phyloP scores from a whole-genome alignment of 2,329 filamentous ascomycete genomes.

The Claviceps capensis region DNA sequence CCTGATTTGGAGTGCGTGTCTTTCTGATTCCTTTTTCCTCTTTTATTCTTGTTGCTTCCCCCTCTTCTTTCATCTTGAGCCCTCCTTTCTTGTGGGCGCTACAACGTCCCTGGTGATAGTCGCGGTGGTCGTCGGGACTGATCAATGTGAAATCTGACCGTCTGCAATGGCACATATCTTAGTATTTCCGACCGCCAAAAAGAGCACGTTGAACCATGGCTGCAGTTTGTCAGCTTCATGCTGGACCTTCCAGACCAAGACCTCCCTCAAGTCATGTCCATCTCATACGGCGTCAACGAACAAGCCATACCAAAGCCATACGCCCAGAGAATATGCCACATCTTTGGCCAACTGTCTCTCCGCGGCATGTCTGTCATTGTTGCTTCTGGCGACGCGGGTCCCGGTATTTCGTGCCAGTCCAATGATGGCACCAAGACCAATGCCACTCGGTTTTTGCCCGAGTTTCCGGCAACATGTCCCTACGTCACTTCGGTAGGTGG shows the following conservation, averaged over 20 bases:
- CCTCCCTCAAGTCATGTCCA: conserved; percentile 50
- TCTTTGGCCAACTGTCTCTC: conserved; percentile 50
- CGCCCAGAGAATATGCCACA: conserved; percentile 34
- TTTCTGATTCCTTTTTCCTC: no score
- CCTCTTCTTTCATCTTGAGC: no score
- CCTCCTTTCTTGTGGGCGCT: no score
- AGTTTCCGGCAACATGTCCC: conserved; percentile 32
- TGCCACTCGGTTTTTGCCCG: conserved; percentile 19
- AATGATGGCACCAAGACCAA: conserved; percentile 20
- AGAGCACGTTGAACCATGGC: conserved; percentile 48
- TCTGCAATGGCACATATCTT: not conserved
- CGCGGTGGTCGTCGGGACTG: no score
- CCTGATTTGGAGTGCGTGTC: conserved; percentile 22
- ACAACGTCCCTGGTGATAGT: no score
- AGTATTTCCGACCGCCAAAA: conserved; percentile 17
- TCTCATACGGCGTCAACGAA: conserved; percentile 60
- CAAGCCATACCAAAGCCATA: conserved; percentile 47
- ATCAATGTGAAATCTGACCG: no score
- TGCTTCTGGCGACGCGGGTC: conserved; percentile 42
- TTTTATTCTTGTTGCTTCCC: no score
- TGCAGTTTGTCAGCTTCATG: conserved; percentile 49
- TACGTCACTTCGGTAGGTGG: conserved; percentile 51
- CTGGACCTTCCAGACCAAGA: conserved; percentile 36
- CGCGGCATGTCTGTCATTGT: conserved; percentile 56
- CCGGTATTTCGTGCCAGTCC: conserved; percentile 21